Conservation (phyloP, 495 filamentous ascomycete species). For the Hypoxylon lienhwacheense region DNA sequence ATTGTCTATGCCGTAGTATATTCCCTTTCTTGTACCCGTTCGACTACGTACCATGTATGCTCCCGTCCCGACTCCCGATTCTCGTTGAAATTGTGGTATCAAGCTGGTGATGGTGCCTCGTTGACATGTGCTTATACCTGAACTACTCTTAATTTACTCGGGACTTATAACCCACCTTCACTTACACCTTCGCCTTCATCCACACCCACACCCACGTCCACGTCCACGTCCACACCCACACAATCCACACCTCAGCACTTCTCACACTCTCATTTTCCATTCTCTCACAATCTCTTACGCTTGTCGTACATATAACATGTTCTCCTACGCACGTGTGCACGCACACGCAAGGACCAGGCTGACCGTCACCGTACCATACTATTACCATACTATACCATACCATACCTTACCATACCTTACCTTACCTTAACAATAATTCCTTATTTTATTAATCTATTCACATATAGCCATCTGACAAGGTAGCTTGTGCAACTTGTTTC, state of each 20-base stretch:
- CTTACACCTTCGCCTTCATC: too few species aligned
- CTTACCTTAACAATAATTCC: slow-evolving; percentile 30
- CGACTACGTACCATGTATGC: slow-evolving; percentile 18
- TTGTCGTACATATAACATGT: slow-evolving; percentile 19
- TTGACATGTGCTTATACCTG: too few species aligned
- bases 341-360: slow-evolving; percentile 31
- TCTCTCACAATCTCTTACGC: slow-evolving; percentile 14
- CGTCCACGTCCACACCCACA: slow-evolving; percentile 10
- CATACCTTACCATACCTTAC: too few species aligned
- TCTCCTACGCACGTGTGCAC: slow-evolving; percentile 22
- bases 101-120: too few species aligned
- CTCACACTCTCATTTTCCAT: too few species aligned
- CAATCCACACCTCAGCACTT: too few species aligned
- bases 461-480: slow-evolving; percentile 28
- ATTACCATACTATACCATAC: too few species aligned
- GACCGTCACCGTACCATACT: too few species aligned
- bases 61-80: slow-evolving; percentile 10
- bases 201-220: too few species aligned
- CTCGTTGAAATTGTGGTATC: slow-evolving; percentile 21
- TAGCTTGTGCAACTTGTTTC: slow-evolving; percentile 28
- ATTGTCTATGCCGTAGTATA: too few species aligned
- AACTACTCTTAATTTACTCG: slow-evolving; percentile 32
- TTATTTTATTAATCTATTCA: slow-evolving; percentile 26
- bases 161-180: slow-evolving; percentile 26
- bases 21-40: slow-evolving; percentile 21